phyloP scores from a whole-genome alignment of 306 rosid species.

The Vigna radiata region DNA sequence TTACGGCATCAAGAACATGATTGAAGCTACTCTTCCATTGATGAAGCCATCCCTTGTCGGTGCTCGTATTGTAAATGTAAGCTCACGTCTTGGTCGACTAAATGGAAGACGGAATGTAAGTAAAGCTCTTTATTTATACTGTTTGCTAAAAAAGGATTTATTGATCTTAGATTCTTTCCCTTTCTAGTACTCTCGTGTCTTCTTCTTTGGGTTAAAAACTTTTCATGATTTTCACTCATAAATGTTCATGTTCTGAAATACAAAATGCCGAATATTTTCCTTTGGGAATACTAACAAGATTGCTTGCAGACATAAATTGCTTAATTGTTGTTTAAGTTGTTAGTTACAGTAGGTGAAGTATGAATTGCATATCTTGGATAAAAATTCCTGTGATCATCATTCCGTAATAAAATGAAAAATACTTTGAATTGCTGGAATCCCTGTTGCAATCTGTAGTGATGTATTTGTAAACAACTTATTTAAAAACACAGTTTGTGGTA shows the following conservation, averaged over 20 bases:
- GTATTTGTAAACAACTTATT: not conserved
- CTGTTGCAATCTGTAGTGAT: not conserved
- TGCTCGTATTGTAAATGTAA: constrained; percentile 49
- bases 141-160: constrained; percentile 3
- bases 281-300: not conserved
- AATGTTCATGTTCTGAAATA: constrained; percentile 30
- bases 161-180: constrained; percentile 21
- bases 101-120: constrained; percentile 91
- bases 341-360: constrained; percentile 1
- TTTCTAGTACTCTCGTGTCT: constrained; percentile 10
- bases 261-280: not conserved
- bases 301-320: constrained; percentile 18
- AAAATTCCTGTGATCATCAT: not conserved
- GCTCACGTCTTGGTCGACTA: constrained; percentile 68
- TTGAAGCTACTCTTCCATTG: constrained; percentile 47
- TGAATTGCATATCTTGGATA: constrained; percentile 21
- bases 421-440: not conserved
- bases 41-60: constrained; percentile 48
- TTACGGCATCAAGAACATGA: constrained; percentile 45
- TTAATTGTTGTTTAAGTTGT: constrained; percentile 5
- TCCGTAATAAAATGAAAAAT: constrained; percentile 19
- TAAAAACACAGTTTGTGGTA: constrained; percentile 12
- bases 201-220: constrained; percentile 23
- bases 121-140: not conserved
- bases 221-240: not conserved